Base-by-base conservation (phyloP, 305 asterid genomes). In the Rubia tinctorum region DNA sequence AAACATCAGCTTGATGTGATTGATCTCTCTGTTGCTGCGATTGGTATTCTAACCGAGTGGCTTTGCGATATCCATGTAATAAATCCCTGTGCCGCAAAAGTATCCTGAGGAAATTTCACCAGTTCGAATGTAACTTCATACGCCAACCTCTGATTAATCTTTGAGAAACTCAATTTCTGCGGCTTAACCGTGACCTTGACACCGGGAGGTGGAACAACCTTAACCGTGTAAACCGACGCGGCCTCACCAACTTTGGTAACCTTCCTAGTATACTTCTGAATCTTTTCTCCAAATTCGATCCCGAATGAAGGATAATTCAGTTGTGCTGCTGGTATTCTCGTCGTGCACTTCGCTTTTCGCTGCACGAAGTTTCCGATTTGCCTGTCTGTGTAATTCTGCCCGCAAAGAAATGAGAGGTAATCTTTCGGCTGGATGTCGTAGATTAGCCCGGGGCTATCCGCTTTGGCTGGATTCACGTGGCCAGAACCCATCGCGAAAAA, bases 221-320 rank as follows among this genome's bases (percentile, higher is more conserved):
- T 17, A 43, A 79, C 82, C 0, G 43, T 55, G 63, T 86, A 86
- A 18, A 64, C 69, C 22, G 69, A 37, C 20, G 17, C 43, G 2
- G 47, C 47, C 47, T 37, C 47, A 2, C 69, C 69, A 64, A 64
- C 49, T 4, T 64, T 37, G 5, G 49, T 64, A 30, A 37, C 47
- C 1, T n/a, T 64, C 47, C 69, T 37, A 0, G 69, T 64, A 39
- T 37, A 64, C 18, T 64, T 64, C 47, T 64, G 69, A 39, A 64
- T 22, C 22, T 6, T n/a, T 17, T 11, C 20, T 17, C 69, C 69
- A 18, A 37, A 37, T 6, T 23, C 1, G 0, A 86, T 27, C 0
- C 83, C 77, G 58, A 88, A 85, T 0, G 89, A 86, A 25, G 89
- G 93, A 80, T 86, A 83, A 10, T 88, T 86, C 13, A 84, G 71